Evolutionary conservation across 2,329 filamentous ascomycete species (phyloP).

Genomic region (Thielaviopsis populi): DNA sequence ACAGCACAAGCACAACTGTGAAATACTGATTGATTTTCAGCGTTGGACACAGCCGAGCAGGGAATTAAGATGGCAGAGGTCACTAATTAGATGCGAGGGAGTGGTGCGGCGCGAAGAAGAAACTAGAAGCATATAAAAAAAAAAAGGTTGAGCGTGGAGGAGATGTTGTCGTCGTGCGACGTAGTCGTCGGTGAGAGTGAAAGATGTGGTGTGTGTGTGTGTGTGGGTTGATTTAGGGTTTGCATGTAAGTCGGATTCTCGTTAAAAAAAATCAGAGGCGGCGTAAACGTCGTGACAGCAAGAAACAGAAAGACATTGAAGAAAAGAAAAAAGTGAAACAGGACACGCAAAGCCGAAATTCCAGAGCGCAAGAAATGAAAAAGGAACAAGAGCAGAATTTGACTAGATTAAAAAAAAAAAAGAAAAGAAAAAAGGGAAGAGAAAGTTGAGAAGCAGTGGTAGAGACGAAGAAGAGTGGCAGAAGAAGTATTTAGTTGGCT

Average conservation of each 20-base stretch:
- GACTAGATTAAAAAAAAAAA: background rate
- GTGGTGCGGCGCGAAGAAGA: too few species aligned
- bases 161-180: too few species aligned
- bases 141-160: too few species aligned
- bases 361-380: background rate
- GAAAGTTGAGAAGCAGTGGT: background rate
- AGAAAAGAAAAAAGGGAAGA: background rate
- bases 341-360: background rate
- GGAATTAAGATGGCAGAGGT: background rate
- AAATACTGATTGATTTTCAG: background rate
- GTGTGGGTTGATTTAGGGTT: background rate
- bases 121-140: too few species aligned
- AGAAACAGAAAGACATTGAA: conserved; percentile 10
- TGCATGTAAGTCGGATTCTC: background rate
- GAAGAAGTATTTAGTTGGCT: too few species aligned
- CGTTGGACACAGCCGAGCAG: background rate
- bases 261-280: background rate
- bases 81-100: background rate
- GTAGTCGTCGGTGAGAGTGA: too few species aligned
- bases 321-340: conserved; percentile 8
- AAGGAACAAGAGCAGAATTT: background rate
- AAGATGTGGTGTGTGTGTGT: too few species aligned
- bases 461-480: background rate
- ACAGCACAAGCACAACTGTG: too few species aligned
- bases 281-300: background rate